Evolutionary conservation across 2,329 filamentous ascomycete genomes (phyloP).

Genomic region (Aureobasidium uvarum): DNA sequence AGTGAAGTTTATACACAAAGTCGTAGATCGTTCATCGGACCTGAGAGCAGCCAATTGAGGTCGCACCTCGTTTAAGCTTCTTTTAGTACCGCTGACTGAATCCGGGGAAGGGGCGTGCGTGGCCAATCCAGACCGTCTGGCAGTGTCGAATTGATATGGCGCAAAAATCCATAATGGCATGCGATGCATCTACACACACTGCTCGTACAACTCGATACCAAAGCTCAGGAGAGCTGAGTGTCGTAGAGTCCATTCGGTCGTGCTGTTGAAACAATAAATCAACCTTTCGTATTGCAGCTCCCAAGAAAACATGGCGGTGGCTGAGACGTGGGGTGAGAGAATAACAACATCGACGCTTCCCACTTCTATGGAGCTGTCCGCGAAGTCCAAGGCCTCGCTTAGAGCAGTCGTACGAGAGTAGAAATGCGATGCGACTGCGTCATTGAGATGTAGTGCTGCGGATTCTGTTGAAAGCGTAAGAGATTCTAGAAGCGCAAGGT

Average conservation of each 20-base stretch:
- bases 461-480: neutral
- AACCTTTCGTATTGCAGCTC: neutral
- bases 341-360: neutral
- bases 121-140: neutral
- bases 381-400: neutral
- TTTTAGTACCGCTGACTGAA: neutral
- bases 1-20: neutral
- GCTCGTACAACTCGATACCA: neutral
- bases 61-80: neutral
- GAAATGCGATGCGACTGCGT: neutral
- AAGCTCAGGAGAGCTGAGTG: neutral
- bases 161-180: neutral
- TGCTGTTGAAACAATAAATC: neutral
- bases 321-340: neutral
- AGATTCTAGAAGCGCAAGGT: neutral
- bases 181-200: neutral
- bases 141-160: neutral
- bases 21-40: neutral
- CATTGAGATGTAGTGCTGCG: neutral
- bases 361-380: neutral
- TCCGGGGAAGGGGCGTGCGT: constrained; percentile 2
- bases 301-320: constrained; percentile 17
- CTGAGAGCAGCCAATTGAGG: neutral
- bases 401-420: neutral
- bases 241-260: neutral